Evolutionary conservation across 2,329 filamentous ascomycete species (phyloP).

Genomic region (Geosmithia morbida): DNA sequence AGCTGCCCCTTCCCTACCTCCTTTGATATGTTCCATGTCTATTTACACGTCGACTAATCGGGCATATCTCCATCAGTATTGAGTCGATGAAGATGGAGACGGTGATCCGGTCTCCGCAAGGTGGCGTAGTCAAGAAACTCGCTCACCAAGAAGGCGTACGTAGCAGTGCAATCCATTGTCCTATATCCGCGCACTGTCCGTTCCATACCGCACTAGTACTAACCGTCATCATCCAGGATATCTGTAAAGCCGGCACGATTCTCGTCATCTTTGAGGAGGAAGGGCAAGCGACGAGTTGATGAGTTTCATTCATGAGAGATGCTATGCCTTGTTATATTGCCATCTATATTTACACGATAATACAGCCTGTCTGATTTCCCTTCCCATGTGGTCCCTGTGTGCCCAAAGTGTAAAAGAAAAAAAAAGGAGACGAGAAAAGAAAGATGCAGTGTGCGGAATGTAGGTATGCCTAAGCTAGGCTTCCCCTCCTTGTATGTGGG

Average conservation of each 20-base stretch:
- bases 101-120: constrained; percentile 63
- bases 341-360: background rate
- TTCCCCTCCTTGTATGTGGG: no score
- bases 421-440: background rate
- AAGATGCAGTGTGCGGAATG: background rate
- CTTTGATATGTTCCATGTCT: constrained; percentile 8
- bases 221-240: constrained; percentile 35
- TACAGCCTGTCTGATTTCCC: background rate
- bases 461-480: no score
- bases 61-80: constrained; percentile 35
- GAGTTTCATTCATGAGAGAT: constrained; percentile 1
- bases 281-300: constrained; percentile 11
- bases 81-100: constrained; percentile 90
- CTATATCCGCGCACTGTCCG: no score
- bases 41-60: constrained; percentile 9
- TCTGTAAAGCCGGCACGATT: constrained; percentile 64
- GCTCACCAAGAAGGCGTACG: constrained; percentile 63
- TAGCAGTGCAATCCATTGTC: constrained; percentile 2
- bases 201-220: background rate
- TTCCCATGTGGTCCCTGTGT: background rate
- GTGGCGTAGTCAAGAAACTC: constrained; percentile 56
- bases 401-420: background rate
- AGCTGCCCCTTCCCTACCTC: constrained; percentile 17
- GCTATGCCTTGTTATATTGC: background rate
- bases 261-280: constrained; percentile 54